These are phyloP conservation scores for Meira nashicola DNA, from an alignment of 1,284 basidiomycete species.

Conservation along the genomic window DNA sequence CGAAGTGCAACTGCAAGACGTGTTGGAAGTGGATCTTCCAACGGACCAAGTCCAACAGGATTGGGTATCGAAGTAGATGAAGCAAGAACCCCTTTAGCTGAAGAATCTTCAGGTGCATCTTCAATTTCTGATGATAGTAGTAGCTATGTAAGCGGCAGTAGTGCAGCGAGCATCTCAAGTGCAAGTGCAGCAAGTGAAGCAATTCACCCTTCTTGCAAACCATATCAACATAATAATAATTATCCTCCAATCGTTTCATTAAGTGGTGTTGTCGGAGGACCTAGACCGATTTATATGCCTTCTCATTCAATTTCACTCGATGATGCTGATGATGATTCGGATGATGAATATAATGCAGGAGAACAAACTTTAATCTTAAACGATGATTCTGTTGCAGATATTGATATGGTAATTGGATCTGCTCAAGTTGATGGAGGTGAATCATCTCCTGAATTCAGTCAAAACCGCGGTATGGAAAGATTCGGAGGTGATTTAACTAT, in stretches of 20 bases:
- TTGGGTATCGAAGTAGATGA: slow-evolving; percentile 3
- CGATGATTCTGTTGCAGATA: slow-evolving; percentile 44
- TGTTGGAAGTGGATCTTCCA: slow-evolving; percentile 20
- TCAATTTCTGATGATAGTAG: slow-evolving; percentile 4
- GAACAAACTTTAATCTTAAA: slow-evolving; percentile 31
- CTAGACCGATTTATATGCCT: slow-evolving; percentile 12
- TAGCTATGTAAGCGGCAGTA: neutral
- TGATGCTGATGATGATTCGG: slow-evolving; percentile 29
- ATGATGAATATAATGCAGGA: slow-evolving; percentile 19
- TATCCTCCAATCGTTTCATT: slow-evolving; percentile 15
- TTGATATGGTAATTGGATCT: slow-evolving; percentile 42
- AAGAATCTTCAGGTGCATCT: slow-evolving; percentile 1
- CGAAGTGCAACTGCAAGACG: slow-evolving; percentile 49
- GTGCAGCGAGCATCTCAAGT: too few species aligned
- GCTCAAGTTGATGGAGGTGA: slow-evolving; percentile 23
- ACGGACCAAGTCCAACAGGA: slow-evolving; percentile 11
- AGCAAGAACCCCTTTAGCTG: neutral
- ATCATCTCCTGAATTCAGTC: slow-evolving; percentile 8
- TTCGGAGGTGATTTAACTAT: too few species aligned
- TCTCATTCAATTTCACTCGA: slow-evolving; percentile 31
- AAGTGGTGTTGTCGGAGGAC: too few species aligned
- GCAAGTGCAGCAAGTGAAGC: slow-evolving; percentile 1
- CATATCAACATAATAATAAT: slow-evolving; percentile 20
- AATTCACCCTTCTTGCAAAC: slow-evolving; percentile 20
- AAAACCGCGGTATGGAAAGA: neutral